Base-by-base conservation (phyloP, 768 basidiomycete genomes). In the Lactarius akahatsu region DNA sequence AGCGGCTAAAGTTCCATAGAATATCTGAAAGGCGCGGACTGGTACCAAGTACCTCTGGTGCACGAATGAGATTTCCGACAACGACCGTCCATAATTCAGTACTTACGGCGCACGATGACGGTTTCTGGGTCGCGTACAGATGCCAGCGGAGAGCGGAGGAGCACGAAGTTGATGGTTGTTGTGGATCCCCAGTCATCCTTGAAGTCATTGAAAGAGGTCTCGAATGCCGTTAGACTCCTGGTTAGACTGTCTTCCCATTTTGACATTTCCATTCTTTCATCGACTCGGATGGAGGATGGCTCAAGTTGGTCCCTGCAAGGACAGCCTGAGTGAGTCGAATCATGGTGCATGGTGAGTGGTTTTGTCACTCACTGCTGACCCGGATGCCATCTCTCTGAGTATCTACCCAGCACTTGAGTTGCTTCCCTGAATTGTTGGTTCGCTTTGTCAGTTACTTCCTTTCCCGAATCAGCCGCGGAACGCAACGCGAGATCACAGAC, bases 1-100 rank as follows among this genome's bases (percentile, higher is more conserved):
- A 28, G 4, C 55, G 55, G 55, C 55, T 56, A 18, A 56, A 34
- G 55, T 56, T 56, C 55, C 55, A 56, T 7, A 56, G 4, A 30
- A 56, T 56, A 18, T 56, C 55, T 4, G 26, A 16, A 30, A 34
- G 32, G 3, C 6, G 15, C 20, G 55, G 32, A 7, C 15, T 30
- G 4, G 28, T 5, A 34, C 28, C 16, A 30, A 56, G 10, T 18
- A 30, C 55, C 55, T 56, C 55, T 56, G 18, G 15, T 30, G 13
- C 15, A 18, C 0, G 18, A 16, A 34, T 30, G 13, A 20, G 30
- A 55, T 30, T 30, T 8, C 9, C 34, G 34, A 34, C 34, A 2
- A 18, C 3, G 11, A 6, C 26, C 5, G 8, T 26, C 13, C 4
- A 26, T n/a, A n/a, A 9, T 9, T 9, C n/a, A 9, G 10, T 23